A percentile compares a stretch with the other conserved stretches of the same genome.
Evolutionary conservation across 352 stramenopile species (phyloP).

Genomic region (Blastocystis sp.): DNA sequence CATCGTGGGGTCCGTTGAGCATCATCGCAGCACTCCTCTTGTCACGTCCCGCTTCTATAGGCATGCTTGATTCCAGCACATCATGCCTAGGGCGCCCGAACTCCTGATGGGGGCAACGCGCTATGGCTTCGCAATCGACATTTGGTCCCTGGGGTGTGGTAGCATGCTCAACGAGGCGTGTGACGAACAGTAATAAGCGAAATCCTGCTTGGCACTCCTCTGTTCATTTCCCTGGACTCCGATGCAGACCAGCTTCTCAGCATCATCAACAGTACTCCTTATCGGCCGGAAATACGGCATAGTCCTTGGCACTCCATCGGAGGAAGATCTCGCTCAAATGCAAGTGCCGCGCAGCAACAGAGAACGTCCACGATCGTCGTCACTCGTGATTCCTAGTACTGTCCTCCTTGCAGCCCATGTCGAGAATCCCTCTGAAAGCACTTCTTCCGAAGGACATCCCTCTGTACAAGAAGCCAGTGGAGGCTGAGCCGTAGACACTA

Average conservation of each 20-base stretch:
- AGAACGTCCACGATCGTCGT: not conserved
- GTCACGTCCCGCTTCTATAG: constrained; percentile 57
- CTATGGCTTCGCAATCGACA: constrained; percentile 42
- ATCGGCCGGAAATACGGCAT: not conserved
- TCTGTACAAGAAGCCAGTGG: not conserved
- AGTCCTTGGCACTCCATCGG: constrained; percentile 42
- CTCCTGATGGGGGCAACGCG: constrained; percentile 59
- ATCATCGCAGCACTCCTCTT: constrained; percentile 44
- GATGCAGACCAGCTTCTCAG: constrained; percentile 61
- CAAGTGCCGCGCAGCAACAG: constrained; percentile 40
- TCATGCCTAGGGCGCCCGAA: constrained; percentile 33
- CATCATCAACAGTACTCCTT: constrained; percentile 47
- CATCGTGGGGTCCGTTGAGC: constrained; percentile 15
- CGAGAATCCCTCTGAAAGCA: constrained; percentile 14
- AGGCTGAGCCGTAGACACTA: not conserved
- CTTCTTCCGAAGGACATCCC: constrained; percentile 14
- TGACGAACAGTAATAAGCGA: constrained; percentile 34
- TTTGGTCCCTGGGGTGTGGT: constrained; percentile 71
- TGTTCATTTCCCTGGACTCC: constrained; percentile 51
- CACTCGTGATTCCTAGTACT: not conserved
- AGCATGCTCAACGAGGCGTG: not conserved
- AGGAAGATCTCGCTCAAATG: constrained; percentile 65
- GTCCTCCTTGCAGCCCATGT: not conserved
- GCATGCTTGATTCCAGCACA: not conserved
- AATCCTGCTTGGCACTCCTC: constrained; percentile 37